Conservation (phyloP, 2,329 filamentous ascomycete species). For the Cladosporium sp. region DNA sequence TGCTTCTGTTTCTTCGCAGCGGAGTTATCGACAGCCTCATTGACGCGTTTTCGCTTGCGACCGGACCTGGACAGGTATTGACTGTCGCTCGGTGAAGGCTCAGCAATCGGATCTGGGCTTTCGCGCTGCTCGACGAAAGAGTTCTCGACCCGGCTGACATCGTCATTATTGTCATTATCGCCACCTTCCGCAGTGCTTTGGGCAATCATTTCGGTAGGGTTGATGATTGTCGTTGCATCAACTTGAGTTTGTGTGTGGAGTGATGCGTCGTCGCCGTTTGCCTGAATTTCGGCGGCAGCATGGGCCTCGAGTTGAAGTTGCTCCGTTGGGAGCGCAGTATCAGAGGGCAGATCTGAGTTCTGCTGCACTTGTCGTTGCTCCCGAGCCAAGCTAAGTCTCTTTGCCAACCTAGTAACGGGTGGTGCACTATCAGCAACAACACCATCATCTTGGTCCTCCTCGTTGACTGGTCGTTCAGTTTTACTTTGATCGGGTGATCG, state of each 20-base stretch:
- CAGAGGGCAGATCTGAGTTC: constrained; percentile 28
- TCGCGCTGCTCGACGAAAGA: constrained; percentile 34
- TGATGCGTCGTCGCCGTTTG: not conserved
- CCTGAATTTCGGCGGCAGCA: constrained; percentile 22
- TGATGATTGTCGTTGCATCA: constrained; percentile 9
- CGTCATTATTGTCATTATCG: constrained; percentile 23
- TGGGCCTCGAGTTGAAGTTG: constrained; percentile 31
- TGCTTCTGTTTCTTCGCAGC: constrained; percentile 31
- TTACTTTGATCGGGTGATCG: constrained; percentile 1
- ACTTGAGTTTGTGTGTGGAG: not conserved
- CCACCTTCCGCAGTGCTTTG: not conserved
- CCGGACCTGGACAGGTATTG: constrained; percentile 2
- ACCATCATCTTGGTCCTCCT: not conserved
- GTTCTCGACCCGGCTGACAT: constrained; percentile 38
- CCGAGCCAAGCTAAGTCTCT: not conserved
- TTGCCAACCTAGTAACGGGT: not conserved
- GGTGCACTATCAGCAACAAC: constrained; percentile 4
- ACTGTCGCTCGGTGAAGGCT: not conserved
- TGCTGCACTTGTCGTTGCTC: not conserved
- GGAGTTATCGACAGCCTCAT: constrained; percentile 17
- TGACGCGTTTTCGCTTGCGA: constrained; percentile 32
- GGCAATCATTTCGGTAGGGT: not conserved
- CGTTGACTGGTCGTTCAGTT: not conserved
- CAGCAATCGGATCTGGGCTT: not conserved
- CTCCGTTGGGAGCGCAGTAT: constrained; percentile 27